A percentile compares a stretch with the other conserved stretches of the same genome.
These are phyloP conservation scores for Ceratobasidium sp. DNA, from an alignment of 1,284 basidiomycete species.

Conservation along the genomic window DNA sequence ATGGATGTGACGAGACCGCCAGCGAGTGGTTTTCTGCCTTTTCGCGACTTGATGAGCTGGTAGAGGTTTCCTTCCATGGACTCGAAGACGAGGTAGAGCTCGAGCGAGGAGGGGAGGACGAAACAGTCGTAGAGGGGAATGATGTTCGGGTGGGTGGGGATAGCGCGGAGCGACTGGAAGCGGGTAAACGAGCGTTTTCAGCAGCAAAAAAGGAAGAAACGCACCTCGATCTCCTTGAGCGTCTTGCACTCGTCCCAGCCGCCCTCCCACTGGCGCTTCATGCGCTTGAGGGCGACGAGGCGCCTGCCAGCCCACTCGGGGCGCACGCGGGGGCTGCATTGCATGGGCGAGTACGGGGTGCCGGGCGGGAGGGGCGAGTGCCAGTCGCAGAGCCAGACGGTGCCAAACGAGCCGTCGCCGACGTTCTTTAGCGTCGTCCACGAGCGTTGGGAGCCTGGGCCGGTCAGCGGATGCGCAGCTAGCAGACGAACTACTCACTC, in stretches of 20 bases:
- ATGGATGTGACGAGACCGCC: constrained; percentile 95
- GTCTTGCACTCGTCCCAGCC: constrained; percentile 97
- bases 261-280: constrained; percentile 97
- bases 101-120: constrained; percentile 88
- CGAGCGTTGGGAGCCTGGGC: constrained; percentile 46
- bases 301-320: constrained; percentile 95
- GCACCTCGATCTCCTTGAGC: constrained; percentile 94
- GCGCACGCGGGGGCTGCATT: constrained; percentile 77
- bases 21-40: constrained; percentile 85
- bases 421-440: constrained; percentile 80
- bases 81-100: constrained; percentile 99
- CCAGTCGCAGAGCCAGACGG: constrained; percentile 99
- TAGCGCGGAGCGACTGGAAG: constrained; percentile 87
- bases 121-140: constrained; percentile 99
- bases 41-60: constrained; percentile 97
- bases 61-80: constrained; percentile 99
- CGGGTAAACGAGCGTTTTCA: constrained; percentile 41
- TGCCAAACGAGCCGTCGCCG: constrained; percentile 97
- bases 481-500: constrained; percentile 58
- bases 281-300: constrained; percentile 96
- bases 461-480: background rate
- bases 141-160: constrained; percentile 95
- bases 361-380: constrained; percentile 91
- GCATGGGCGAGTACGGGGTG: constrained; percentile 88
- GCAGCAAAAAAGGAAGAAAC: constrained; percentile 47